Evolutionary conservation across 371 early-diverging fungal genomes (phyloP), one percentile per base, ranked within the genome.

Genomic region (Parasitella parasitica): DNA sequence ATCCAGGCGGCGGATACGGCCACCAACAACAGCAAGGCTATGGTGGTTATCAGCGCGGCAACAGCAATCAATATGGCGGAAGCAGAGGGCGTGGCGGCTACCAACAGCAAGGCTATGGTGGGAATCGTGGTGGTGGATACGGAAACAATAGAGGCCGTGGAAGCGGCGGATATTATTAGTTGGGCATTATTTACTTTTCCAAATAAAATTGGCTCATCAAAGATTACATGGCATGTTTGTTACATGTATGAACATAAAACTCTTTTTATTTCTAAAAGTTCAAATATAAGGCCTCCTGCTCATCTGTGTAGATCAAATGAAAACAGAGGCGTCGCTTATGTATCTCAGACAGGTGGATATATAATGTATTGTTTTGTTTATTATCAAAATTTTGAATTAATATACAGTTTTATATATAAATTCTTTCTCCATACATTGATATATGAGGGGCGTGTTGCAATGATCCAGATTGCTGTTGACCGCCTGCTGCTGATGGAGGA

Each of bases 71-170:
- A 20, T 57, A 58, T 58, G 46, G 56, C 43, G 37, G 46, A 46
- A 46, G 13, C 24, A 20, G 61, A 48, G 66, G 61, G 22, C 52
- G 57, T n/a, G 72, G 72, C 13, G 65, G 69, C 12, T 56, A 70
- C 24, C 63, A 70, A 18, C 67, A 68, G 16, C 71, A 77, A n/a
- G 69, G 72, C 15, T 55, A 60, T 37, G 54, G 59, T 48, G 59
- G 65, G n/a, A 63, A 60, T 34, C 50, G 59, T 51, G 59, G 65
- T n/a, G 60, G 58, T 22, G 59, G 58, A 24, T 39, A 62, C 16
- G 58, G 58, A 48, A 49, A 56, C 37, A 30, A 59, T 22, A 37
- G 46, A 46, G 46, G 46, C 24, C 46, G 46, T 9, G 46, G 46
- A 24, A 59, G 67, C 9, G 43, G 57, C 12, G 51, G 52, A 13